Base-by-base conservation (phyloP, 1,284 basidiomycete species). In the Pseudozyma pruni region DNA sequence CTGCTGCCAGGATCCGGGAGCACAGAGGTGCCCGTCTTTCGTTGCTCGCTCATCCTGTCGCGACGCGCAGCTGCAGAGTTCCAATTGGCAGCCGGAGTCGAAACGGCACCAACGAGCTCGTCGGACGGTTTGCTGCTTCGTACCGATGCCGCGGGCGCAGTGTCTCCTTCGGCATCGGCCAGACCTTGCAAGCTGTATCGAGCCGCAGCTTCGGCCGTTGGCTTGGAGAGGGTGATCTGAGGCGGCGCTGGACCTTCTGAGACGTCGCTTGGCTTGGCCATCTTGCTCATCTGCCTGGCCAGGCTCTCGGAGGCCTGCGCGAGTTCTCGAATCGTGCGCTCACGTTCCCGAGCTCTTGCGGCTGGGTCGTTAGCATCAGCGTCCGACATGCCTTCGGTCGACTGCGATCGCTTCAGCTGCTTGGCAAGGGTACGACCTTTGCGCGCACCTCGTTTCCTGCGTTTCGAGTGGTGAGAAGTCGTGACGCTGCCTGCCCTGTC, bases 251-350 rank as follows among this genome's bases (percentile, higher is more conserved):
- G 33, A 9, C 57, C 59, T 16, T 68, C 54, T 13, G 32, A 13
- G 27, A 46, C 52, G 23, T 68, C 69, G 49, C 56, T 63, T 8
- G 63, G 70, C 49, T 76, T 74, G 40, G 46, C 38, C 56, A 66
- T 63, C 52, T 69, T 72, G 55, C 66, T 73, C 69, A 76, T 75
- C 45, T 76, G 74, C 14, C 75, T 42, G 14, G 75, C 75, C 19
- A 76, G 54, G 17, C 59, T 58, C 53, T 76, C 61, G 4, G 75
- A 76, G 4, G 73, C 75, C 9, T 58, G 43, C 7, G 75, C 75
- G 20, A 75, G 51, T 42, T 76, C 73, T 23, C 62, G 63, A 20
- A 76, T 66, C 10, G 62, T 58, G 22, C 61, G 62, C 39, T 73
- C 75, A 16, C 63, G 62, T 22, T 53, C 70, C 20, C 60, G 51